Base-by-base conservation (phyloP, 306 rosid species). In the Boehmeria nivea region DNA sequence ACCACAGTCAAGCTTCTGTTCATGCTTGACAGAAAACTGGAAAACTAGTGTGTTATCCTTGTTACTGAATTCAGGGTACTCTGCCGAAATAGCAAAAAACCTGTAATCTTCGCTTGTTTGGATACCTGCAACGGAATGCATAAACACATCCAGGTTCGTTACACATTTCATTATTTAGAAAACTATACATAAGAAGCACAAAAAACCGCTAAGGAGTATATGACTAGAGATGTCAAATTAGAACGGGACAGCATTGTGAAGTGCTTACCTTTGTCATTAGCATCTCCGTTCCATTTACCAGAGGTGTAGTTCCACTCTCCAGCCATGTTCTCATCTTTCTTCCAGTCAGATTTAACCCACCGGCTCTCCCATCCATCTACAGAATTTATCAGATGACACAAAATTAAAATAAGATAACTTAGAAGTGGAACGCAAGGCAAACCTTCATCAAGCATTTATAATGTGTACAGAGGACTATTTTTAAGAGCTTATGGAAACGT, bases 1-100 rank as follows among this genome's bases (percentile, higher is more conserved):
- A 73, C 99, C 99, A 57, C 99, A 93, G 76, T 93, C 99, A 77
- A 93, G 96, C 75, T 93, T 93, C 76, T 93, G 99, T 47, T 93
- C 99, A 51, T 93, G 96, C 81, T 93, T 93, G 59, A 93, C 99
- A 33, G 89, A 77, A 66, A 93, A 93, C 61, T 93, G 99, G 70
- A 93, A 93, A 22, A 93, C 96, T 54, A 93, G 74, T 8, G 84
- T 77, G 17, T 83, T 83, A 23, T 81, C 99, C 79, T 93, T 93
- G 57, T 93, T 93, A 82, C 90, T 85, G 78, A 85, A 87, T 83
- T 83, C 95, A 53, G 99, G 96, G 78, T 48, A 93, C 73, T 87
- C 90, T 49, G 99, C 99, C 16, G 99, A 93, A 64, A 93, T 83
- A 63, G 99, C 99, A 21, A 75, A 93, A 78, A 93, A 93, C 40